Base-by-base conservation (phyloP, 805 yeast genomes). In the Sugiyamaella marilandica region DNA sequence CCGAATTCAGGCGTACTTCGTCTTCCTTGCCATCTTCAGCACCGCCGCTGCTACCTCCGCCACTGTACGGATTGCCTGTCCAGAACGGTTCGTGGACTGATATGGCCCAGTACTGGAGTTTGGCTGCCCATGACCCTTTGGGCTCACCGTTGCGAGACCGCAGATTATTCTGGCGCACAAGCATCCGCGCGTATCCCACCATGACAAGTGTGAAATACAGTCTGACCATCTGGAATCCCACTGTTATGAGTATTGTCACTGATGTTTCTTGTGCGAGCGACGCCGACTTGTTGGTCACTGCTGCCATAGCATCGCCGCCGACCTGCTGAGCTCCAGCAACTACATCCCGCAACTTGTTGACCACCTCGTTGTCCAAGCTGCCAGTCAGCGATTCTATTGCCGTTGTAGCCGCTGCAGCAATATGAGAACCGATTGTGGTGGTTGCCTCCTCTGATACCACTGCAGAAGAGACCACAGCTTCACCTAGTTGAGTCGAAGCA, bases 121-220 rank as follows among this genome's bases (percentile, higher is more conserved):
- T 62, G 18, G 71, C 69, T 11, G 55, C 53, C 51, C 57, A 59
- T 10, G 70, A 63, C 14, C 65, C 64, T 48, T 56, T 51, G 9
- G 71, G 69, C 55, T 59, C 61, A 47, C 70, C 70, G 49, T 68
- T 70, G 45, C 60, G 60, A 11, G 70, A 59, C 13, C 70, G 62
- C 49, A 71, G 62, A 51, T 69, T 70, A 26, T 66, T 62, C 56
- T 64, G 70, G 41, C 80, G 73, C 45, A 81, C 74, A 55, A 83
- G 71, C 55, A 71, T 69, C 49, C 79, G 77, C 49, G 84, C 76
- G 63, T 79, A 83, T 5, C 86, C 78, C 16, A 83, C 56, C 41
- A 83, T 64, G 18, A 81, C 75, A 52, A 80, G 63, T 37, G 77
- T 73, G 67, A 81, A 81, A 67, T 83, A 83, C 47, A 80, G 46